Base-by-base conservation (phyloP, 2,329 filamentous ascomycete genomes). In the Fusarium praegraminearum region DNA sequence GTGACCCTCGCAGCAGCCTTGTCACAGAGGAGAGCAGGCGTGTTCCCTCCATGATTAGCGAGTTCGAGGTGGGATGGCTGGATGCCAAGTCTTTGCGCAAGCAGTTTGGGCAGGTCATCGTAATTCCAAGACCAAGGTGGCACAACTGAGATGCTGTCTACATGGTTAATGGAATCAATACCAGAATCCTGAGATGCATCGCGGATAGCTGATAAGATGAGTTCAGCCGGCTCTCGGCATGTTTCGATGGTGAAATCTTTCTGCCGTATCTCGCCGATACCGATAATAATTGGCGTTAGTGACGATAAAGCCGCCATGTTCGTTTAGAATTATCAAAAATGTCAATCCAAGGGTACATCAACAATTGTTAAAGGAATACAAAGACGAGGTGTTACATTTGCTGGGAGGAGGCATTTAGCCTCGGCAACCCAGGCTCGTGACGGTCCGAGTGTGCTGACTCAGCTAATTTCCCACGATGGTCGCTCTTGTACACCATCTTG, bases 91-190 rank as follows among this genome's bases (percentile, higher is more conserved):
- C 80, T 83, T 40, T 83, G 69, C 1, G 84, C 80, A 8, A 92
- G 74, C 2, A 87, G 77, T 7, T 80, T 81, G 0, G 89, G 87
- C 3, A 91, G 76, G 73, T 91, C 85, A 2, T 81, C 77, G 73
- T 91, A 91, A 1, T 86, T 84, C 89, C 89, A 91, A 0, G 89
- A 90, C 89, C 89, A 91, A 0, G 87, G 87, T 41, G 82, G 83
- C 12, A 91, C 88, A 6, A 90, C 83, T 44, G 85, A 81, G 46
- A 91, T 80, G 68, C 85, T 87, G 73, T 91, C 88, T 54, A 90
- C 22, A 2, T 43, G 10, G 2, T 16, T n/a, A 11, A 45, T 22
- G 7, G 32, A 9, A 10, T 60, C 65, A 6, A 43, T 84, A 1
- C 78, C 41, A 0, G 72, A 13, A 69, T 91, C 88, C 40, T 79